These are phyloP conservation scores for Rhododendron henanense DNA, from an alignment of 148 eudicot species.

Conservation along the genomic window DNA sequence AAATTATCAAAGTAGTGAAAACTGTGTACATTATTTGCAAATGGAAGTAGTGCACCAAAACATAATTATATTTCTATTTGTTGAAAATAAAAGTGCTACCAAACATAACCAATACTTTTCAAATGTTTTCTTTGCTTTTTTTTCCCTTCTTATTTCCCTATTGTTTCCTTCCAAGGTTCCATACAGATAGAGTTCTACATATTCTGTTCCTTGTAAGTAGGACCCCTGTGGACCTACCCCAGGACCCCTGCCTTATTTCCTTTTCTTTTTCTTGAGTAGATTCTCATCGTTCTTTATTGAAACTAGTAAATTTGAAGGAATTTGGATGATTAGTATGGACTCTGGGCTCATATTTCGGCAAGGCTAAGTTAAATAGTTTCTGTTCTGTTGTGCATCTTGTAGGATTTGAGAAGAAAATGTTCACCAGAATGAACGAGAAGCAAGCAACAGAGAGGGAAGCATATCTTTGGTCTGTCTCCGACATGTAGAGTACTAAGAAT, in stretches of 20 bases:
- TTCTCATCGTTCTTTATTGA: neutral
- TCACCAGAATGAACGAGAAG: constrained; percentile 71
- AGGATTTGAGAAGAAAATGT: constrained; percentile 78
- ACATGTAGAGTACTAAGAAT: constrained; percentile 49
- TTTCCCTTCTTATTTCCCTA: neutral
- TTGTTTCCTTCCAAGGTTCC: neutral
- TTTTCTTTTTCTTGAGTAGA: neutral
- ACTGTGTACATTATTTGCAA: no score
- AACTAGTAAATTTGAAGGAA: neutral
- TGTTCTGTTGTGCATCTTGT: constrained; percentile 4
- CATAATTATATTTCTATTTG: no score
- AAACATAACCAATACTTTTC: neutral
- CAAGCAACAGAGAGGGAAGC: constrained; percentile 91
- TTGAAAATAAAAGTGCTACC: no score
- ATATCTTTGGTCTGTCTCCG: constrained; percentile 90
- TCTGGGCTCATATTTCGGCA: neutral
- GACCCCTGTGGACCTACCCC: no score
- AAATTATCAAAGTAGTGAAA: no score
- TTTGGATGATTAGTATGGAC: neutral
- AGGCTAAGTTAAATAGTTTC: neutral
- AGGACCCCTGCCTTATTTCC: neutral
- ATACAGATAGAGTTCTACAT: no score
- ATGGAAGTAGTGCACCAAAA: no score
- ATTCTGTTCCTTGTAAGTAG: neutral
- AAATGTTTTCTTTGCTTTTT: neutral